These are phyloP conservation scores for Globisporangium okanoganense DNA, from an alignment of 352 stramenopile species.

Conservation along the genomic window DNA sequence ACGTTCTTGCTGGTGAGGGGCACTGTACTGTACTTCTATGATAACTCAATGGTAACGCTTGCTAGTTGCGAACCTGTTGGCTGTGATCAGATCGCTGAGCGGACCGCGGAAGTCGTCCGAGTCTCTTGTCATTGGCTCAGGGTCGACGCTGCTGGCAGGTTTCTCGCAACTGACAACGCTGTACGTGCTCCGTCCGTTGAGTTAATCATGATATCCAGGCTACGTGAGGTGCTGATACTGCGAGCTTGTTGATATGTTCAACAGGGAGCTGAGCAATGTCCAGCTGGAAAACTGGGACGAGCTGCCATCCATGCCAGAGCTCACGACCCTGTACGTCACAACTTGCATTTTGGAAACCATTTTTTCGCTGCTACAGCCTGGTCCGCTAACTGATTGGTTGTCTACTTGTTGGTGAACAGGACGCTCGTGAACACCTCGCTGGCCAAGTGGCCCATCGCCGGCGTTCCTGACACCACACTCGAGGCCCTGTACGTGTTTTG, in stretches of 20 bases:
- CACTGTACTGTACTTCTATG: neutral
- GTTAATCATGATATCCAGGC: neutral
- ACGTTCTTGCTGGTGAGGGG: neutral
- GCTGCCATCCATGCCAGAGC: slow-evolving; percentile 1
- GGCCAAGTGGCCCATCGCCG: neutral
- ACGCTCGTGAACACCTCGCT: neutral
- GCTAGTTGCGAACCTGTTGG: neutral
- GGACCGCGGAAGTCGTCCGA: neutral
- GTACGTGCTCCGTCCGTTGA: neutral
- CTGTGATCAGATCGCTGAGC: neutral
- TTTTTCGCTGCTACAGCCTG: too few relatives aligned
- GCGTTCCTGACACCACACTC: neutral
- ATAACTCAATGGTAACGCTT: neutral
- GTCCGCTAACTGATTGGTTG: neutral
- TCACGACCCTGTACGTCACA: slow-evolving; percentile 10
- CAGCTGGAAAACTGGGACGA: slow-evolving; percentile 10
- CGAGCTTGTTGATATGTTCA: neutral
- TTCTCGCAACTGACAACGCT: slow-evolving; percentile 6
- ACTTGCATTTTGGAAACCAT: too few relatives aligned
- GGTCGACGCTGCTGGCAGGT: neutral
- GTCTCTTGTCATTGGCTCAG: neutral
- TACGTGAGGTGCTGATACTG: neutral
- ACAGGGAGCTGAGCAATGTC: slow-evolving; percentile 1
- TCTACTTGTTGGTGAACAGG: neutral
- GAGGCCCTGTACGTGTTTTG: neutral